These are phyloP conservation scores for Lachancea waltii DNA, from an alignment of 805 yeast genomes.

Conservation along the genomic window DNA sequence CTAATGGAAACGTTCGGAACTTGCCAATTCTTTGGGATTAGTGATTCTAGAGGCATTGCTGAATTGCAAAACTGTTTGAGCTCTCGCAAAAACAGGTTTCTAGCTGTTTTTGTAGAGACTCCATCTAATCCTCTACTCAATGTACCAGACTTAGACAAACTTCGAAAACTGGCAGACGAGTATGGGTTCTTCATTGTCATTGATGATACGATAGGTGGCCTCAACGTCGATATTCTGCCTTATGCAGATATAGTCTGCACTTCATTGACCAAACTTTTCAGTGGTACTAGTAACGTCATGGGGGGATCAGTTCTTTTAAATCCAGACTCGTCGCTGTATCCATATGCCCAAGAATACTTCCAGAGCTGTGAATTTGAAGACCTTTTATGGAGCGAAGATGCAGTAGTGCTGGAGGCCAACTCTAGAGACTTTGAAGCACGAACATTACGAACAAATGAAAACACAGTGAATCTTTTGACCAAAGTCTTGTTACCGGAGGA, in stretches of 20 bases:
- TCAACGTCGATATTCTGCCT: conserved; percentile 69
- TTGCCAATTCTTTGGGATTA: conserved; percentile 77
- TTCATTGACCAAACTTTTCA: conserved; percentile 84
- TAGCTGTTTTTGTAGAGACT: conserved; percentile 77
- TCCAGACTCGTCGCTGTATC: conserved; percentile 49
- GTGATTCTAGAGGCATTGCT: conserved; percentile 63
- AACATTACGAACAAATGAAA: conserved; percentile 46
- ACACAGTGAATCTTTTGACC: conserved; percentile 45
- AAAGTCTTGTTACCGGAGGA: conserved; percentile 42
- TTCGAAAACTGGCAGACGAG: conserved; percentile 55
- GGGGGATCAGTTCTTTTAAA: conserved; percentile 85
- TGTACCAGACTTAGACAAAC: conserved; percentile 64
- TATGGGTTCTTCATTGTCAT: conserved; percentile 67
- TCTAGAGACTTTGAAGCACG: conserved; percentile 80
- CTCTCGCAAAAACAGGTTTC: conserved; percentile 43
- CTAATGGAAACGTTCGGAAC: conserved; percentile 73
- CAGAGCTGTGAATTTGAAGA: conserved; percentile 57
- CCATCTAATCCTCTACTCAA: conserved; percentile 85
- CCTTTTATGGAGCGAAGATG: conserved; percentile 88
- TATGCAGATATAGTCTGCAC: conserved; percentile 83
- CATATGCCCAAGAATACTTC: conserved; percentile 35
- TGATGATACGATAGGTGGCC: conserved; percentile 79
- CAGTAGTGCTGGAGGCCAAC: conserved; percentile 83
- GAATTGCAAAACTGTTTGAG: conserved; percentile 52
- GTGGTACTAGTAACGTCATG: conserved; percentile 94